A percentile compares a stretch with the other conserved stretches of the same genome.
Conservation (phyloP, 306 rosid species). For the Lathyrus aphaca region DNA sequence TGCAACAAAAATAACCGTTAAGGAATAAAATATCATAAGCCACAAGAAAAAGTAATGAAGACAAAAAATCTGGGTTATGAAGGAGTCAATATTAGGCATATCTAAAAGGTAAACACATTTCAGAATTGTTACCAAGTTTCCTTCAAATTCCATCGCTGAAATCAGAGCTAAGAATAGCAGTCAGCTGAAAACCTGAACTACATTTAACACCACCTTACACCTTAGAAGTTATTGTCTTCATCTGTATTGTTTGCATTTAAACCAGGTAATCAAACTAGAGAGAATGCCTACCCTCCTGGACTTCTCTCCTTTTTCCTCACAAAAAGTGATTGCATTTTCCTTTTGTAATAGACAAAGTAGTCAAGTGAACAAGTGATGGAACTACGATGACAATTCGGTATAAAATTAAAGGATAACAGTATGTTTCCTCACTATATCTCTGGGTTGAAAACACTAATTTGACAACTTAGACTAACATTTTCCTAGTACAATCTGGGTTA, state of each 20-base stretch:
- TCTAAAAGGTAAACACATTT: conserved; percentile 3
- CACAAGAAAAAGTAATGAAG: conserved; percentile 1
- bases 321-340: conserved; percentile 11
- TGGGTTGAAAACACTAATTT: neutral
- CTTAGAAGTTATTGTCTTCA: neutral
- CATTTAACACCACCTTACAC: conserved; percentile 22
- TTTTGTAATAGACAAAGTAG: conserved; percentile 16
- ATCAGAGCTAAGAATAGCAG: conserved; percentile 5
- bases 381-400: neutral
- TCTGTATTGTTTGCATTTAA: neutral
- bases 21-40: conserved; percentile 3
- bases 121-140: conserved; percentile 13
- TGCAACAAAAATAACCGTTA: conserved; percentile 1
- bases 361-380: conserved; percentile 15
- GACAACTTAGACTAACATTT: conserved; percentile 13
- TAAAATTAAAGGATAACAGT: conserved; percentile 7
- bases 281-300: conserved; percentile 11
- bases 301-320: neutral
- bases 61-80: neutral
- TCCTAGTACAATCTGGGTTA: conserved; percentile 1
- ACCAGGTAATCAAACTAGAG: conserved; percentile 8
- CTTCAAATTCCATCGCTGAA: conserved; percentile 20
- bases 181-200: conserved; percentile 13
- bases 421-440: conserved; percentile 18
- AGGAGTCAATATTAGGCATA: conserved; percentile 1